phyloP scores from a whole-genome alignment of 768 basidiomycete genomes.

The Lentinula lateritia region DNA sequence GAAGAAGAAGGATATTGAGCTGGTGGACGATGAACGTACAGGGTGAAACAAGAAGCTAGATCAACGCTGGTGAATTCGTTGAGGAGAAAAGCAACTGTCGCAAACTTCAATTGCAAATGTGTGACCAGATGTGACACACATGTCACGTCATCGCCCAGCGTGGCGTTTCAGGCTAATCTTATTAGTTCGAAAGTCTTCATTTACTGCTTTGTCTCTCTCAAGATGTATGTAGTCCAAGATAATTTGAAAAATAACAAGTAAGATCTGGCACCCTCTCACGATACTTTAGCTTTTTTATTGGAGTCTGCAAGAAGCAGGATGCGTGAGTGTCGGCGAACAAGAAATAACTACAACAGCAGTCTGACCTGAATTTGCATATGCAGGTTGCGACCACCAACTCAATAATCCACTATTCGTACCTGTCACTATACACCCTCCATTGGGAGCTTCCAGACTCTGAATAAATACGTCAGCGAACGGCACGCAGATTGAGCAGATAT shows the following conservation, averaged over 20 bases:
- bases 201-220: not conserved
- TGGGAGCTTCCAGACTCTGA: conserved; percentile 14
- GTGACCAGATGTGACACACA: not conserved
- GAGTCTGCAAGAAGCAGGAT: not conserved
- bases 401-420: conserved; percentile 51
- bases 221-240: not conserved
- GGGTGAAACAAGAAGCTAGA: conserved; percentile 18
- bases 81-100: conserved; percentile 21
- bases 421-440: conserved; percentile 45
- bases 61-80: conserved; percentile 21
- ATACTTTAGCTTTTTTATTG: not conserved
- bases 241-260: not conserved
- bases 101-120: not conserved
- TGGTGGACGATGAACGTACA: conserved; percentile 16
- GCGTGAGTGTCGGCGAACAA: not conserved
- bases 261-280: not conserved
- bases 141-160: not conserved
- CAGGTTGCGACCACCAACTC: conserved; percentile 54
- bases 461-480: conserved; percentile 9
- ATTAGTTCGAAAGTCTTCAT: not conserved
- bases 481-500: conserved; percentile 13
- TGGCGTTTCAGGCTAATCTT: not conserved
- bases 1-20: conserved; percentile 5
- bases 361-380: conserved; percentile 16
- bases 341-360: not conserved